Evolutionary conservation across 257 asterid genomes (phyloP).

Genomic region (Solanum piurae): DNA sequence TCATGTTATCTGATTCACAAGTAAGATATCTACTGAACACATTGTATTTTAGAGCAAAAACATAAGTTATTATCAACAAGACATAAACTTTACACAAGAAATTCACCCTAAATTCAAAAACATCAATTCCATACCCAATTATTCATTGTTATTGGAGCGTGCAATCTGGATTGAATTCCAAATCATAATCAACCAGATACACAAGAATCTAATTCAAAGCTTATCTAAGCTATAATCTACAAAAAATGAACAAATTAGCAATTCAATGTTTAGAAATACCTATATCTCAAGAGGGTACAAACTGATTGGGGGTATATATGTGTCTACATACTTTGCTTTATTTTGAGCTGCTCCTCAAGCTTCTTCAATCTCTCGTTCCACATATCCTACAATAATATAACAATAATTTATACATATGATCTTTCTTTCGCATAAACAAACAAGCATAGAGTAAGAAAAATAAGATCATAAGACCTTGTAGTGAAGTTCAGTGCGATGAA

Average conservation of each 20-base stretch:
- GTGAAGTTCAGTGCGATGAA: constrained; percentile 71
- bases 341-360: constrained; percentile 63
- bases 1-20: too few relatives aligned
- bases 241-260: neutral
- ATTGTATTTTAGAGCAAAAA: too few relatives aligned
- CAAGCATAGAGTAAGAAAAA: neutral
- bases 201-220: neutral
- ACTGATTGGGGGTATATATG: constrained; percentile 21
- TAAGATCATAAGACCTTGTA: constrained; percentile 43
- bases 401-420: neutral
- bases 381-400: neutral
- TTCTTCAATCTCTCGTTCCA: constrained; percentile 45
- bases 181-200: too few relatives aligned
- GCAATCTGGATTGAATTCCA: too few relatives aligned
- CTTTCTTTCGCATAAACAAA: neutral
- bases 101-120: too few relatives aligned
- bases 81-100: too few relatives aligned
- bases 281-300: too few relatives aligned
- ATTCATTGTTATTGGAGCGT: too few relatives aligned
- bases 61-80: too few relatives aligned
- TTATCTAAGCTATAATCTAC: neutral
- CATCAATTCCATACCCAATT: too few relatives aligned
- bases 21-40: too few relatives aligned
- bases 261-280: too few relatives aligned
- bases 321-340: constrained; percentile 21